Percentiles rank a stretch among this genome's conserved stretches.
Evolutionary conservation across 257 asterid genomes (phyloP).

Genomic region (Salvia splendens): DNA sequence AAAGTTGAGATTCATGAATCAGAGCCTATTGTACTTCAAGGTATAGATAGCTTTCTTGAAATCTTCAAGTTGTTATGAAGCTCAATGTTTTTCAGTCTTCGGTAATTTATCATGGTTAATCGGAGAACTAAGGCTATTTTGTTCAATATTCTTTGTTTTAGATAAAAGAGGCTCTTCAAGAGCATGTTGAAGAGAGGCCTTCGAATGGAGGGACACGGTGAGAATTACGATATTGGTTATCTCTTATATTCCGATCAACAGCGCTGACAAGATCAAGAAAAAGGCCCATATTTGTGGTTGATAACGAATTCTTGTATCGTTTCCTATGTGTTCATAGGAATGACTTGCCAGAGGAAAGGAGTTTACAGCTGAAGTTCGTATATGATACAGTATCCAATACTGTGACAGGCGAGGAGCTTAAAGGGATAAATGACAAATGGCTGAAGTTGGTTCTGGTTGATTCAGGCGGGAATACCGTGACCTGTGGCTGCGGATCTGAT

Average conservation of each 20-base stretch:
- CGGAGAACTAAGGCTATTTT: neutral
- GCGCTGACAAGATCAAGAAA: too few relatives aligned
- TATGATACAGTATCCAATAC: conserved; percentile 34
- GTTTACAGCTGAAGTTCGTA: conserved; percentile 45
- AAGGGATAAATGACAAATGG: conserved; percentile 33
- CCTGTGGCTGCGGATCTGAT: conserved; percentile 41
- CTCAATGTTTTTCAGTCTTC: neutral
- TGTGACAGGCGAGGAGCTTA: conserved; percentile 44
- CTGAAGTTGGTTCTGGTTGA: conserved; percentile 47
- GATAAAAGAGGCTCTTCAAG: conserved; percentile 49
- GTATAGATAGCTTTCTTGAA: too few relatives aligned
- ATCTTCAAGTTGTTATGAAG: neutral
- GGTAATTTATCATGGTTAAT: too few relatives aligned
- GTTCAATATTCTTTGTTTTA: conserved; percentile 31
- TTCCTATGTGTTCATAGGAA: conserved; percentile 34
- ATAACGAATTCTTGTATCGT: neutral
- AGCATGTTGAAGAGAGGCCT: conserved; percentile 4
- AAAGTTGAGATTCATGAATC: too few relatives aligned
- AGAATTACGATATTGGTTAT: conserved; percentile 23
- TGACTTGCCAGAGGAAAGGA: conserved; percentile 29
- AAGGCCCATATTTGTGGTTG: neutral
- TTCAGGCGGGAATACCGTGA: conserved; percentile 26
- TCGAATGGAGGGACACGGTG: conserved; percentile 35
- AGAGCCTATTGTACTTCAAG: too few relatives aligned
- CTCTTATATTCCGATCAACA: neutral